Percentiles rank a stretch among this genome's conserved stretches.
Conservation (phyloP, 228 moss, liverwort and hornwort species). For the Sphagnum magellanicum region DNA sequence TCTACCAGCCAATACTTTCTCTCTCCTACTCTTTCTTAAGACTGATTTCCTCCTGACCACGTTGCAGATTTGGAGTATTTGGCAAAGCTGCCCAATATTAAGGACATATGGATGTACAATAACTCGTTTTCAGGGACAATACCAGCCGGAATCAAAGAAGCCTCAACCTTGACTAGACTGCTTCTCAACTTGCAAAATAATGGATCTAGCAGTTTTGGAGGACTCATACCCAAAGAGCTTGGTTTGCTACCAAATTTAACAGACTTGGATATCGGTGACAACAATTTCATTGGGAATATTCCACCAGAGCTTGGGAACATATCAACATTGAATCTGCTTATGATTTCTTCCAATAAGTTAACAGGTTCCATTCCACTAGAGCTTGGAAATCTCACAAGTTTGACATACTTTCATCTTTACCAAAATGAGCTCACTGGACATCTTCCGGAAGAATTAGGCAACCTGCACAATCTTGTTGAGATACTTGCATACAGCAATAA, state of each 20-base stretch:
- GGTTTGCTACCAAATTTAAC: not conserved
- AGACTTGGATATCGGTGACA: not conserved
- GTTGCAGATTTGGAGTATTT: slow-evolving; percentile 1
- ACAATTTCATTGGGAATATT: slow-evolving; percentile 35
- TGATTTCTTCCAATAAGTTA: not conserved
- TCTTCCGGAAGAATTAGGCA: too few species aligned
- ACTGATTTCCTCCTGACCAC: too few species aligned
- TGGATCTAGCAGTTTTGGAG: not conserved
- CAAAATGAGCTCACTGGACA: too few species aligned
- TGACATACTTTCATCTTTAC: too few species aligned
- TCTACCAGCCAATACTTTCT: too few species aligned
- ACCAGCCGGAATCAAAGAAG: not conserved
- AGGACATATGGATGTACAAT: not conserved
- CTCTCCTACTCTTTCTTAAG: too few species aligned
- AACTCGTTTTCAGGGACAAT: slow-evolving; percentile 9
- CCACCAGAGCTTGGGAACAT: not conserved
- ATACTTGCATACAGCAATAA: too few species aligned
- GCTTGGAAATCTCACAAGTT: not conserved
- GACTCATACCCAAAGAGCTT: not conserved
- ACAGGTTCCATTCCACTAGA: slow-evolving; percentile 4
- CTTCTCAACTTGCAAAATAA: not conserved
- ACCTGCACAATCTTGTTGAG: too few species aligned
- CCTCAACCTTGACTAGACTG: slow-evolving; percentile 1
- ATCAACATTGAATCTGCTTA: not conserved
- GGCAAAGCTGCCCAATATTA: not conserved